Evolutionary conservation across 1,284 basidiomycete species (phyloP).

Genomic region (Apiotrichum gracile): DNA sequence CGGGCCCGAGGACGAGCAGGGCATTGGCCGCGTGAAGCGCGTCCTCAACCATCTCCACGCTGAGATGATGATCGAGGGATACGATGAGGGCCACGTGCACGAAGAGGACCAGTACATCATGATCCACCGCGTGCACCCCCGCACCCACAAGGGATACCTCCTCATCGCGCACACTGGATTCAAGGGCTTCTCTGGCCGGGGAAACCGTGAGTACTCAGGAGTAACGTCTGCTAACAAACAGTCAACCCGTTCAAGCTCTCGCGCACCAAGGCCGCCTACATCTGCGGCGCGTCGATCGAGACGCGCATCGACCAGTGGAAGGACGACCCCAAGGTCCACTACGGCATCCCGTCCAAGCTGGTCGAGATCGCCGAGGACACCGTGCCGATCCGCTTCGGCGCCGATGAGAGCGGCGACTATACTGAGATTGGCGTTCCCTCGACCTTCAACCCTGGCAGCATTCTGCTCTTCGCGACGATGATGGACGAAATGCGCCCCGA

Average conservation of each 20-base stretch:
- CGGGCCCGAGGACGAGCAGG: slow-evolving; percentile 48
- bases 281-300: slow-evolving; percentile 69
- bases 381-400: slow-evolving; percentile 43
- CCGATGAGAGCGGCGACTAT: slow-evolving; percentile 63
- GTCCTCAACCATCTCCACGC: slow-evolving; percentile 77
- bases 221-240: slow-evolving; percentile 37
- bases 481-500: slow-evolving; percentile 55
- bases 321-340: slow-evolving; percentile 57
- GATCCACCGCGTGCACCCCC: slow-evolving; percentile 80
- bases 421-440: slow-evolving; percentile 76
- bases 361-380: slow-evolving; percentile 59
- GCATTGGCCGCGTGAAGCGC: slow-evolving; percentile 72
- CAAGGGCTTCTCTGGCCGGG: slow-evolving; percentile 72
- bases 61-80: slow-evolving; percentile 79
- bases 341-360: slow-evolving; percentile 67
- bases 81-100: slow-evolving; percentile 85
- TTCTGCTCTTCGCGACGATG: slow-evolving; percentile 82
- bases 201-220: slow-evolving; percentile 55
- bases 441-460: slow-evolving; percentile 81
- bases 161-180: slow-evolving; percentile 87
- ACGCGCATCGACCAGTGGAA: slow-evolving; percentile 60
- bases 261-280: slow-evolving; percentile 68
- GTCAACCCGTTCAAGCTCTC: slow-evolving; percentile 77
- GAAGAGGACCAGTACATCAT: slow-evolving; percentile 93
- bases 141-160: slow-evolving; percentile 84